Evolutionary conservation across 1,284 basidiomycete species (phyloP).

Genomic region (Sparassis latifolia): DNA sequence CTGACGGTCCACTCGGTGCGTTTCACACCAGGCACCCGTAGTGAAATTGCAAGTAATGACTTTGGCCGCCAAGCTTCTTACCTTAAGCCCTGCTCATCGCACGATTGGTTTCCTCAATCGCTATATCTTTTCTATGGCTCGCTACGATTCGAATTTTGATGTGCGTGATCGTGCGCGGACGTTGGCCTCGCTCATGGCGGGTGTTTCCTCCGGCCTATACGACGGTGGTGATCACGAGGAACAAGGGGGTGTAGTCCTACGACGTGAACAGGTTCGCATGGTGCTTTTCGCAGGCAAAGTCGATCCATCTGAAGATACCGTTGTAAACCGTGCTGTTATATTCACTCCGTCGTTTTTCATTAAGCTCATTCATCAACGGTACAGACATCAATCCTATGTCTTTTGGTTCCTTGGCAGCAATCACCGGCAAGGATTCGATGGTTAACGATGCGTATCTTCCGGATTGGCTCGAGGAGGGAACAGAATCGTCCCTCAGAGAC

Average conservation of each 20-base stretch:
- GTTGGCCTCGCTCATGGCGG: conserved; percentile 63
- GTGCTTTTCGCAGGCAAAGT: conserved; percentile 75
- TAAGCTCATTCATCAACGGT: not conserved
- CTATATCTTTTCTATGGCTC: conserved; percentile 79
- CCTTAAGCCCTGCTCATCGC: conserved; percentile 54
- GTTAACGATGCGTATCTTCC: conserved; percentile 29
- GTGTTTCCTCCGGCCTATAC: conserved; percentile 37
- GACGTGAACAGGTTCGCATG: conserved; percentile 74
- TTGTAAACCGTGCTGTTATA: not conserved
- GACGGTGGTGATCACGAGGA: conserved; percentile 35
- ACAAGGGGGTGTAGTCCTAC: conserved; percentile 65
- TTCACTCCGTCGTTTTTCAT: not conserved
- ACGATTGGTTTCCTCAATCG: conserved; percentile 49
- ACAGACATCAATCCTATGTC: conserved; percentile 36
- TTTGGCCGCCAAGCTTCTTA: conserved; percentile 77
- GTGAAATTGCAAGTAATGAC: conserved; percentile 82
- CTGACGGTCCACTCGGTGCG: not conserved
- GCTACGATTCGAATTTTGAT: conserved; percentile 84
- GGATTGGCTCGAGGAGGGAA: conserved; percentile 33
- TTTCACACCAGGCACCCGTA: conserved; percentile 36
- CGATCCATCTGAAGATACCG: conserved; percentile 30
- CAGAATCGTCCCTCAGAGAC: conserved; percentile 32
- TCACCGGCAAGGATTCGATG: conserved; percentile 44
- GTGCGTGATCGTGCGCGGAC: conserved; percentile 85
- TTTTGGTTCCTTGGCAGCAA: conserved; percentile 51